These are phyloP conservation scores for Epichloe festucae DNA, from an alignment of 2,329 filamentous ascomycete species.

Conservation along the genomic window DNA sequence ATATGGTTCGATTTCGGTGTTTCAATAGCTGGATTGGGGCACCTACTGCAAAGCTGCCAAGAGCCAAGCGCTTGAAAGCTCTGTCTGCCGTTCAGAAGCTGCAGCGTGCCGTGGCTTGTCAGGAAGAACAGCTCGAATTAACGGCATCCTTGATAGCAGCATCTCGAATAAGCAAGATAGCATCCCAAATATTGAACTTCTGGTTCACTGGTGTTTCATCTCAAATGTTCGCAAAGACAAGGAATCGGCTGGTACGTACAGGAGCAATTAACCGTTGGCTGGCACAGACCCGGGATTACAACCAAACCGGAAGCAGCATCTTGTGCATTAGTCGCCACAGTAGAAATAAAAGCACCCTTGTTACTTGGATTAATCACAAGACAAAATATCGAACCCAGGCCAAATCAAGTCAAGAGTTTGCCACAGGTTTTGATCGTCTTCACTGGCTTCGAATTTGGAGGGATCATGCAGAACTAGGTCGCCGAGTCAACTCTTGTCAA, in stretches of 20 bases:
- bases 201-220: constrained; percentile 1
- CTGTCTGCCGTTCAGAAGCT: constrained; percentile 21
- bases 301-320: neutral
- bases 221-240: neutral
- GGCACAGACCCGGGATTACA: neutral
- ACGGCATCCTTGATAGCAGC: constrained; percentile 13
- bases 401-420: constrained; percentile 7
- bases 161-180: constrained; percentile 10
- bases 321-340: neutral
- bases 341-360: neutral
- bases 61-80: constrained; percentile 17
- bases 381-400: neutral
- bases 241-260: neutral
- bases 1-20: constrained; percentile 48
- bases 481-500: constrained; percentile 13
- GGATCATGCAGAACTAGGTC: constrained; percentile 16
- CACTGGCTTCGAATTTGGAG: constrained; percentile 18
- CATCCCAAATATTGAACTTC: constrained; percentile 3
- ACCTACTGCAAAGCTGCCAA: constrained; percentile 18
- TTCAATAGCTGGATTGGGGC: constrained; percentile 24
- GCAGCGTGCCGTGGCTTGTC: constrained; percentile 15
- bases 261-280: neutral
- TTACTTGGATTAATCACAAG: neutral
- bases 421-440: constrained; percentile 10
- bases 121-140: constrained; percentile 16